Conservation (phyloP, 495 filamentous ascomycete species). For the Lasiosphaeris hirsuta region DNA sequence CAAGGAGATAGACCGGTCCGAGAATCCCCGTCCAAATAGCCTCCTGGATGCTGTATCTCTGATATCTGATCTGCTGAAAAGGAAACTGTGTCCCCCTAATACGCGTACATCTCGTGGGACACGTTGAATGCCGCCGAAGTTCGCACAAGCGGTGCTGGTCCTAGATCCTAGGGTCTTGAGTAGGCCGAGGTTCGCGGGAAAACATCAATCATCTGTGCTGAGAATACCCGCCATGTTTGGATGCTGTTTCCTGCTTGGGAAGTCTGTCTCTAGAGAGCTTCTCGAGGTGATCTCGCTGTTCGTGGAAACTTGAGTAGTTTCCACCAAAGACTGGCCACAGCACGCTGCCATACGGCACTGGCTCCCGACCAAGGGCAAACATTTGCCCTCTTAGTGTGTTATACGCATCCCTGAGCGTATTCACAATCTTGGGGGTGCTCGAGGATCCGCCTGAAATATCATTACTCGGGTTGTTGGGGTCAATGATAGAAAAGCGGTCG, state of each 20-base stretch:
- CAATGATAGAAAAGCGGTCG: slow-evolving; percentile 68
- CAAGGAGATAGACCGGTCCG: neutral
- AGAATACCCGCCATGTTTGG: neutral
- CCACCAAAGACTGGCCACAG: slow-evolving; percentile 64
- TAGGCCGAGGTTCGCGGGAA: too few relatives aligned
- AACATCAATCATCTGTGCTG: neutral
- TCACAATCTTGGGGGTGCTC: slow-evolving; percentile 59
- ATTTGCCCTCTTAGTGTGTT: slow-evolving; percentile 55
- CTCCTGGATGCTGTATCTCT: neutral
- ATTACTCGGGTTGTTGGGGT: slow-evolving; percentile 79
- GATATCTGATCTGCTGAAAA: neutral
- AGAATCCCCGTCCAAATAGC: neutral
- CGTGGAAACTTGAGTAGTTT: slow-evolving; percentile 64
- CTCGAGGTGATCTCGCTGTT: slow-evolving; percentile 54
- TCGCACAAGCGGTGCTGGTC: too few relatives aligned
- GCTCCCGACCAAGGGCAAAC: slow-evolving; percentile 24
- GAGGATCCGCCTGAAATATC: slow-evolving; percentile 82
- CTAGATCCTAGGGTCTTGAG: too few relatives aligned
- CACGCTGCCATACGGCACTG: slow-evolving; percentile 50
- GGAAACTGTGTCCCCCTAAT: too few relatives aligned
- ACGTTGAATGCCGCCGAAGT: too few relatives aligned
- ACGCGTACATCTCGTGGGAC: too few relatives aligned
- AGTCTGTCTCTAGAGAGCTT: slow-evolving; percentile 16
- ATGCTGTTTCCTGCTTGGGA: neutral
- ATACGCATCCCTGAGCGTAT: slow-evolving; percentile 62